Percentiles rank a stretch among this genome's conserved stretches.
Conservation (phyloP, 2,329 filamentous ascomycete genomes). For the Monosporascus sp. region DNA sequence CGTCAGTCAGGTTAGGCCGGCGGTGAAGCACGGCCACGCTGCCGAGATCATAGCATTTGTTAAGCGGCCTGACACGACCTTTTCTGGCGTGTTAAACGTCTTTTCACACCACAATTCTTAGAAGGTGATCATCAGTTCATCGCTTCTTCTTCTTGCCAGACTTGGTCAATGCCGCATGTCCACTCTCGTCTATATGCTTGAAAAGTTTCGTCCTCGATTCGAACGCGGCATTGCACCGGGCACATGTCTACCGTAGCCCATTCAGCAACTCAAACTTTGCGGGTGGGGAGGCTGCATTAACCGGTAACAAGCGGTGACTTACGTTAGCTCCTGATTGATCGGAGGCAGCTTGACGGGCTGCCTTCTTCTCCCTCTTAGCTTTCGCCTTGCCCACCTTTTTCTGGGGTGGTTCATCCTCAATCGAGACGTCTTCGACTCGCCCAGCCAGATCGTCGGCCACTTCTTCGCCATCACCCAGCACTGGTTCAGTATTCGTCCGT, state of each 20-base stretch:
- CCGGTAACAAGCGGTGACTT: slow-evolving; percentile 15
- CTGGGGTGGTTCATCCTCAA: slow-evolving; percentile 16
- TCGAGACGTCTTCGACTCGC: slow-evolving; percentile 19
- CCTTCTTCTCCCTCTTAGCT: slow-evolving; percentile 44
- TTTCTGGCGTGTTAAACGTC: too few species aligned
- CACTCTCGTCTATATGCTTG: slow-evolving; percentile 60
- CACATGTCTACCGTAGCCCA: slow-evolving; percentile 33
- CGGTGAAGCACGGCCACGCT: too few species aligned
- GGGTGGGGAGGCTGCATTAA: neutral
- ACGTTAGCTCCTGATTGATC: slow-evolving; percentile 29
- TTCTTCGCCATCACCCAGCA: slow-evolving; percentile 7
- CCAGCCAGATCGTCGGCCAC: slow-evolving; percentile 4
- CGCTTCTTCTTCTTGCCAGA: slow-evolving; percentile 33
- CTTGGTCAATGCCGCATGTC: slow-evolving; percentile 53
- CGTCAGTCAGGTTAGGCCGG: too few species aligned
- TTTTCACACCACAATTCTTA: too few species aligned
- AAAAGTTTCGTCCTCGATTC: slow-evolving; percentile 67
- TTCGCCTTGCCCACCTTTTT: slow-evolving; percentile 48
- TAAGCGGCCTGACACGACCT: too few species aligned
- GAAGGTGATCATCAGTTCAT: slow-evolving; percentile 12
- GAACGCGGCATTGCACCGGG: slow-evolving; percentile 40
- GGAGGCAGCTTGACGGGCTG: slow-evolving; percentile 33
- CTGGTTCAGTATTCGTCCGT: slow-evolving; percentile 1
- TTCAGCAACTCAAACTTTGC: slow-evolving; percentile 1
- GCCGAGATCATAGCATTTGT: too few species aligned